Conservation (phyloP, 164 flowering plant genomes). For the Magnolia changhungtana region DNA sequence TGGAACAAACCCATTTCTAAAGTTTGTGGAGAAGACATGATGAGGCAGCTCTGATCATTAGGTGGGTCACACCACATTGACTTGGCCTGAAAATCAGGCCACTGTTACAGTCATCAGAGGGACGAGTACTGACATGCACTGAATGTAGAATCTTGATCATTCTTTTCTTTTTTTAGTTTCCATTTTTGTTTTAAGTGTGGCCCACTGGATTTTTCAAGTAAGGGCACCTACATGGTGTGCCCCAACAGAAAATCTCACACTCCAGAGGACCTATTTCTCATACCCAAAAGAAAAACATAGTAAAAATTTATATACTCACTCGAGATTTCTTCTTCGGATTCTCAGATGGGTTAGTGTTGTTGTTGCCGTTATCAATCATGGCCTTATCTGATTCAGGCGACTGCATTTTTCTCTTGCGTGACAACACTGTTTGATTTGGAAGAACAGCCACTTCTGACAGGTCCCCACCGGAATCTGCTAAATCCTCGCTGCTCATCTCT, state of each 20-base stretch:
- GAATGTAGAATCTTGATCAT: too few species aligned
- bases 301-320: conserved; percentile 25
- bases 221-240: too few species aligned
- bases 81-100: background rate
- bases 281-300: background rate
- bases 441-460: conserved; percentile 12
- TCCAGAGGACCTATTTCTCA: background rate
- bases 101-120: too few species aligned
- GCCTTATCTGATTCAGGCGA: conserved; percentile 5
- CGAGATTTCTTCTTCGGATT: conserved; percentile 49
- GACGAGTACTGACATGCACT: too few species aligned
- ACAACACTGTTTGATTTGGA: conserved; percentile 19
- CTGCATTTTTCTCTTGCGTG: conserved; percentile 20
- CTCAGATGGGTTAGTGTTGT: conserved; percentile 13
- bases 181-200: too few species aligned
- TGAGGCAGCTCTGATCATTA: too few species aligned
- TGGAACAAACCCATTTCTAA: background rate
- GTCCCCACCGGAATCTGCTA: conserved; percentile 21
- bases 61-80: too few species aligned
- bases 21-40: background rate
- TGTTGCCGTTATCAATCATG: conserved; percentile 13
- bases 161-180: too few species aligned
- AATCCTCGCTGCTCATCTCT: conserved; percentile 22
- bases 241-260: too few species aligned
- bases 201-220: too few species aligned